These are phyloP conservation scores for Zasmidium angulare DNA, from an alignment of 2,329 filamentous ascomycete genomes.

Conservation along the genomic window DNA sequence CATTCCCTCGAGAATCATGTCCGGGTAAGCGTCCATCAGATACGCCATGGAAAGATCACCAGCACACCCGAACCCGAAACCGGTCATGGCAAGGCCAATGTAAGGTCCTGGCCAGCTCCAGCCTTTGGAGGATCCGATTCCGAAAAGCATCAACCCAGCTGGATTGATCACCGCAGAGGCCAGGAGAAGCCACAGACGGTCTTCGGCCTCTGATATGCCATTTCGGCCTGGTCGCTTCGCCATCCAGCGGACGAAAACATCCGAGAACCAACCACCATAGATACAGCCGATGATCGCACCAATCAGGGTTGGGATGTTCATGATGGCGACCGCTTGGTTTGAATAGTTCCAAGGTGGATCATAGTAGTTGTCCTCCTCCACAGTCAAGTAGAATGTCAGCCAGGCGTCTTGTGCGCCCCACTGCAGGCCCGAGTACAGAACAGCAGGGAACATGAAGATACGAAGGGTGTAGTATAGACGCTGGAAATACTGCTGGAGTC, in stretches of 20 bases:
- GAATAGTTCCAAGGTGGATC: conserved; percentile 56
- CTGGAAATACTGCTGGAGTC: conserved; percentile 54
- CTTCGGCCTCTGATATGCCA: conserved; percentile 57
- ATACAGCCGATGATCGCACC: conserved; percentile 57
- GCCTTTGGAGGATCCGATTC: conserved; percentile 51
- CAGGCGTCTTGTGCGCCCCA: conserved; percentile 63
- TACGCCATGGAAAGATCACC: conserved; percentile 56
- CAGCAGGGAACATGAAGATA: conserved; percentile 59
- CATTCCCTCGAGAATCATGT: conserved; percentile 60
- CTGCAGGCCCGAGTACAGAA: conserved; percentile 58
- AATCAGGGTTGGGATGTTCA: conserved; percentile 58
- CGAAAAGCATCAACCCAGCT: conserved; percentile 54
- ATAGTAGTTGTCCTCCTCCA: conserved; percentile 59
- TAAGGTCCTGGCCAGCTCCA: conserved; percentile 57
- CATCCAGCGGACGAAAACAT: conserved; percentile 58
- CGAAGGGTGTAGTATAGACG: conserved; percentile 57
- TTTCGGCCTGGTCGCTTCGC: conserved; percentile 48
- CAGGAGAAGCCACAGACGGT: conserved; percentile 54
- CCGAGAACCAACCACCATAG: conserved; percentile 59
- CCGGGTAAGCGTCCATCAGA: conserved; percentile 56
- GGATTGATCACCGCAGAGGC: conserved; percentile 53
- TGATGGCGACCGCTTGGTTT: conserved; percentile 55
- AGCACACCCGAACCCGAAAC: conserved; percentile 60
- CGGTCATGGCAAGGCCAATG: conserved; percentile 57
- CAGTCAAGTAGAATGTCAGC: conserved; percentile 59